phyloP scores from a whole-genome alignment of 805 yeast species.

The Lipomyces yamadae region DNA sequence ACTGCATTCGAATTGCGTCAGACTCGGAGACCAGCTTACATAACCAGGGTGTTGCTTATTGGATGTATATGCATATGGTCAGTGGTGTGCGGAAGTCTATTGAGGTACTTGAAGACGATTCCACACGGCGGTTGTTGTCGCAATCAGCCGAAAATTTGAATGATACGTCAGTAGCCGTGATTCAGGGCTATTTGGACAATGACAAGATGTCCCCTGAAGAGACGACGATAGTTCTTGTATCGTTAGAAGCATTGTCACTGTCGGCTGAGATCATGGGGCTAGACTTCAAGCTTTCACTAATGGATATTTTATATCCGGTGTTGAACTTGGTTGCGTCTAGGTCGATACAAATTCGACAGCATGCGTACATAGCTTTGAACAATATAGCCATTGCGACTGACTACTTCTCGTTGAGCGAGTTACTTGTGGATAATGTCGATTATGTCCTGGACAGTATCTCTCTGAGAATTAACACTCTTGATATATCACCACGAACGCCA shows the following conservation, averaged over 20 bases:
- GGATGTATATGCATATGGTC: slow-evolving; percentile 29
- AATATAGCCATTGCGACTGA: slow-evolving; percentile 59
- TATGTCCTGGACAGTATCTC: slow-evolving; percentile 83
- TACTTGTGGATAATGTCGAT: slow-evolving; percentile 73
- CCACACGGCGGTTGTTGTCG: slow-evolving; percentile 15
- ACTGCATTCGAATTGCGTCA: slow-evolving; percentile 21
- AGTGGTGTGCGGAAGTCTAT: slow-evolving; percentile 16
- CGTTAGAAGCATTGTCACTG: slow-evolving; percentile 38
- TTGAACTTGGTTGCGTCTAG: slow-evolving; percentile 71
- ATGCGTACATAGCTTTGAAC: slow-evolving; percentile 58
- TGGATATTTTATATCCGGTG: slow-evolving; percentile 73
- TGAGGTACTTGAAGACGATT: slow-evolving; percentile 21
- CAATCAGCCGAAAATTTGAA: slow-evolving; percentile 29
- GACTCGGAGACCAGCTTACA: slow-evolving; percentile 10
- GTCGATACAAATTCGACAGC: slow-evolving; percentile 52
- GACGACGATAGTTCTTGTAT: slow-evolving; percentile 23
- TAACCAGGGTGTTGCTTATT: slow-evolving; percentile 18
- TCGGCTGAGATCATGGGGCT: slow-evolving; percentile 41
- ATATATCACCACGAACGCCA: slow-evolving; percentile 74
- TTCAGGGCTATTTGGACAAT: slow-evolving; percentile 18
- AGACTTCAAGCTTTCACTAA: slow-evolving; percentile 60
- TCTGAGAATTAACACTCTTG: slow-evolving; percentile 66
- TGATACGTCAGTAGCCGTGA: slow-evolving; percentile 21
- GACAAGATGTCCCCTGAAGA: slow-evolving; percentile 25
- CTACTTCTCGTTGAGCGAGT: slow-evolving; percentile 54